phyloP scores from a whole-genome alignment of 192 early-diverging fungal species.

The Coemansia sp. region DNA sequence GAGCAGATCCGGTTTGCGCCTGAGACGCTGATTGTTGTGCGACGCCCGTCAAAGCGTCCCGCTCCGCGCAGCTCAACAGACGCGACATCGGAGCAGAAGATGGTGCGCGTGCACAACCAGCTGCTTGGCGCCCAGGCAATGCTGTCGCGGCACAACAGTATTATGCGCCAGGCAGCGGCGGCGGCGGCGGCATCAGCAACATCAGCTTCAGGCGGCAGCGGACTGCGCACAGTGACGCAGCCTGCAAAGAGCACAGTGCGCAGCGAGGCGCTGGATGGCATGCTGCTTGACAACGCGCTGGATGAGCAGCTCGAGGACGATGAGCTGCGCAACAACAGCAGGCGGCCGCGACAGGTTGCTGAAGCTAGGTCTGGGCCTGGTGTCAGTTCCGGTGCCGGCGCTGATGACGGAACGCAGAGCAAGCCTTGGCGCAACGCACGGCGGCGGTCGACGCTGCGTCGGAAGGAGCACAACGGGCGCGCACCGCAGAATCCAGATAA shows the following conservation, averaged over 20 bases:
- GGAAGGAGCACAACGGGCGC: slow-evolving; percentile 15
- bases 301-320: slow-evolving; percentile 36
- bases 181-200: neutral
- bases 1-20: slow-evolving; percentile 36
- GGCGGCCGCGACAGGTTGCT: slow-evolving; percentile 11
- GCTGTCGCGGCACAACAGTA: slow-evolving; percentile 48
- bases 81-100: slow-evolving; percentile 30
- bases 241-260: slow-evolving; percentile 31
- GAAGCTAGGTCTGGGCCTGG: slow-evolving; percentile 7
- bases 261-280: slow-evolving; percentile 38
- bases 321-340: slow-evolving; percentile 16
- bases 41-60: slow-evolving; percentile 13
- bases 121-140: slow-evolving; percentile 53
- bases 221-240: neutral
- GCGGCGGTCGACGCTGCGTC: slow-evolving; percentile 46
- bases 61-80: neutral
- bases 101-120: slow-evolving; percentile 53
- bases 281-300: slow-evolving; percentile 51
- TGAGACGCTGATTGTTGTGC: slow-evolving; percentile 54
- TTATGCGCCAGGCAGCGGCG: slow-evolving; percentile 30
- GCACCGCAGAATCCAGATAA: slow-evolving; percentile 5
- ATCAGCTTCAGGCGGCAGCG: neutral
- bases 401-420: slow-evolving; percentile 10
- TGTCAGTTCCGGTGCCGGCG: neutral
- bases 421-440: slow-evolving; percentile 45